Evolutionary conservation across 805 yeast species (phyloP).

Genomic region (Jamesozyma jinghongensis): DNA sequence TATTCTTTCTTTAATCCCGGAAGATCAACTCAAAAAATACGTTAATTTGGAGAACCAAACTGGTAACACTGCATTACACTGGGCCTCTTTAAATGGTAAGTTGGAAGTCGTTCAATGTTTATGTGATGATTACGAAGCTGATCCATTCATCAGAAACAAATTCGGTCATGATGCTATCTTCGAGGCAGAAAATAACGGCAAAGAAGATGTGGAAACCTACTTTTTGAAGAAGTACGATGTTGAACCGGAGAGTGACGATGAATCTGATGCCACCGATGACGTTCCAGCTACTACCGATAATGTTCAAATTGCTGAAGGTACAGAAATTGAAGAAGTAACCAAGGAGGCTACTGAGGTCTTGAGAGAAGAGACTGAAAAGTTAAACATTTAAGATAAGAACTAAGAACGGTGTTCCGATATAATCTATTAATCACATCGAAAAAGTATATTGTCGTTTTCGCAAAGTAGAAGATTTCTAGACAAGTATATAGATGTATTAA

Average conservation of each 20-base stretch:
- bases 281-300: slow-evolving; percentile 21
- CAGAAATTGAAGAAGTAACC: slow-evolving; percentile 41
- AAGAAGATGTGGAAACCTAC: slow-evolving; percentile 70
- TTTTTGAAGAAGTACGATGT: slow-evolving; percentile 65
- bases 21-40: slow-evolving; percentile 36
- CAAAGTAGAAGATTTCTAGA: no score
- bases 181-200: slow-evolving; percentile 78
- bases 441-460: no score
- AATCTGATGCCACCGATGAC: slow-evolving; percentile 36
- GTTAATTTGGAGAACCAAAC: slow-evolving; percentile 55
- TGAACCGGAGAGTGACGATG: slow-evolving; percentile 49
- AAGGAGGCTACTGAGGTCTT: slow-evolving; percentile 39
- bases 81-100: slow-evolving; percentile 92
- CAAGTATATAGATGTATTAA: no score
- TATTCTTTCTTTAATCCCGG: slow-evolving; percentile 40
- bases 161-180: slow-evolving; percentile 75
- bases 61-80: slow-evolving; percentile 92
- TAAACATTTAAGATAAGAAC: slow-evolving; percentile 8
- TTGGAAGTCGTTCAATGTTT: slow-evolving; percentile 57
- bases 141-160: slow-evolving; percentile 67
- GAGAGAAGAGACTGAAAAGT: slow-evolving; percentile 24
- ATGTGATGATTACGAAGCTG: slow-evolving; percentile 68
- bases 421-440: no score
- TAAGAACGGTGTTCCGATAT: no score
- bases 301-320: slow-evolving; percentile 39